Percentiles rank a stretch among this genome's conserved stretches.
Conservation (phyloP, 306 rosid genomes). For the Lablab purpureus region DNA sequence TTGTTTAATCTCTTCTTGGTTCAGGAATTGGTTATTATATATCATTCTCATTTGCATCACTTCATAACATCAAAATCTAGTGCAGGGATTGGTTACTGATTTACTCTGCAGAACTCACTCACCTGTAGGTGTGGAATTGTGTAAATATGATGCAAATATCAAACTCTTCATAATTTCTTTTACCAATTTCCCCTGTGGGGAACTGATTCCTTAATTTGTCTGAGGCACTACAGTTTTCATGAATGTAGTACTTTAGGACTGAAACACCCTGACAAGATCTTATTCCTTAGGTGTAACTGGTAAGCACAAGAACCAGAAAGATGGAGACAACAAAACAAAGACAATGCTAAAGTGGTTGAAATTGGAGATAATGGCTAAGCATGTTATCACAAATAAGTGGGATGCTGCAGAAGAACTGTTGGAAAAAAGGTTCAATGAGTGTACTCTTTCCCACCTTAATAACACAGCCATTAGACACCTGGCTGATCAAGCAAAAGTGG, state of each 20-base stretch:
- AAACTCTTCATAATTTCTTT: not conserved
- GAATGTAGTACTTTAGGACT: not conserved
- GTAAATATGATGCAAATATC: not conserved
- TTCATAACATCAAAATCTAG: not conserved
- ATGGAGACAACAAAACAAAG: conserved; percentile 6
- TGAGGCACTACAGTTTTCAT: not conserved
- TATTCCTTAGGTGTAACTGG: conserved; percentile 3
- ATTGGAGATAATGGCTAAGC: not conserved
- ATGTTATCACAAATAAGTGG: not conserved
- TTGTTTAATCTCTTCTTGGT: not conserved
- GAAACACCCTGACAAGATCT: conserved; percentile 3
- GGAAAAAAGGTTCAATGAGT: not conserved
- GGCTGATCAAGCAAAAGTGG: too few species aligned
- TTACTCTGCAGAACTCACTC: not conserved
- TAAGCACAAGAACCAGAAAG: not conserved
- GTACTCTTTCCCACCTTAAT: not conserved
- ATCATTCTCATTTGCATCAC: conserved; percentile 8
- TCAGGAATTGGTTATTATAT: not conserved
- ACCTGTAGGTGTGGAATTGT: not conserved
- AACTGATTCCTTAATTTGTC: not conserved
- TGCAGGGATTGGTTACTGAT: not conserved
- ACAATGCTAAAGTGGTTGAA: conserved; percentile 13
- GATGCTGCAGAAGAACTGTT: not conserved
- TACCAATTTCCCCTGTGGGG: not conserved
- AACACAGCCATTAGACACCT: not conserved